phyloP scores from a whole-genome alignment of 208 protist species.

The Angomonas desouzai region DNA sequence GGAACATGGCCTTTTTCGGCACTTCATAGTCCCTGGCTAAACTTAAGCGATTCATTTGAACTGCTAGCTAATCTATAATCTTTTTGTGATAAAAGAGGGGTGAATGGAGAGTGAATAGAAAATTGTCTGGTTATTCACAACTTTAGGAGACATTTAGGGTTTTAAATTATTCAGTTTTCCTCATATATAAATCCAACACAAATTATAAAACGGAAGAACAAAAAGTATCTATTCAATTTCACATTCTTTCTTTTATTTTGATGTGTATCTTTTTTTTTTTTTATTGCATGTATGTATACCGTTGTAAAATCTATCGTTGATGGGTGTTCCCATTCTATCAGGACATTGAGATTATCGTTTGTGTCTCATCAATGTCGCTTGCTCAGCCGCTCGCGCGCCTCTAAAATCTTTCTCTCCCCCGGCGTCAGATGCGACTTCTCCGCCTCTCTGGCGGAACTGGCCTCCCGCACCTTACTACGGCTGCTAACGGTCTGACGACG shows the following conservation, averaged over 20 bases:
- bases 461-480: constrained; percentile 19
- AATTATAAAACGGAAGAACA: too few relatives aligned
- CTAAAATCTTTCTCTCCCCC: constrained; percentile 63
- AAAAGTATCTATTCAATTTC: not conserved
- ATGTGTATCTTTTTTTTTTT: not conserved
- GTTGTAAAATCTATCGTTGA: too few relatives aligned
- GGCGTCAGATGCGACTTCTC: constrained; percentile 37
- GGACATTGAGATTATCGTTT: too few relatives aligned
- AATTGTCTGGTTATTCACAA: too few relatives aligned
- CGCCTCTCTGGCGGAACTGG: constrained; percentile 14
- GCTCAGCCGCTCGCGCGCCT: constrained; percentile 51
- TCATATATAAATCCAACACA: too few relatives aligned
- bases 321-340: not conserved
- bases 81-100: too few relatives aligned
- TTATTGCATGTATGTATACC: constrained; percentile 5
- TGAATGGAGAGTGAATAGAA: too few relatives aligned
- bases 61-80: constrained; percentile 5
- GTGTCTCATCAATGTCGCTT: constrained; percentile 10
- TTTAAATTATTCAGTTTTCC: too few relatives aligned
- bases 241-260: not conserved
- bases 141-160: too few relatives aligned
- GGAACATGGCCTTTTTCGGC: constrained; percentile 77
- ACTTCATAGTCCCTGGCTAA: constrained; percentile 85
- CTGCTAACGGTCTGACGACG: constrained; percentile 15
- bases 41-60: constrained; percentile 23